Evolutionary conservation across 2,329 filamentous ascomycete species (phyloP).

Genomic region (Stagonosporopsis vannaccii): DNA sequence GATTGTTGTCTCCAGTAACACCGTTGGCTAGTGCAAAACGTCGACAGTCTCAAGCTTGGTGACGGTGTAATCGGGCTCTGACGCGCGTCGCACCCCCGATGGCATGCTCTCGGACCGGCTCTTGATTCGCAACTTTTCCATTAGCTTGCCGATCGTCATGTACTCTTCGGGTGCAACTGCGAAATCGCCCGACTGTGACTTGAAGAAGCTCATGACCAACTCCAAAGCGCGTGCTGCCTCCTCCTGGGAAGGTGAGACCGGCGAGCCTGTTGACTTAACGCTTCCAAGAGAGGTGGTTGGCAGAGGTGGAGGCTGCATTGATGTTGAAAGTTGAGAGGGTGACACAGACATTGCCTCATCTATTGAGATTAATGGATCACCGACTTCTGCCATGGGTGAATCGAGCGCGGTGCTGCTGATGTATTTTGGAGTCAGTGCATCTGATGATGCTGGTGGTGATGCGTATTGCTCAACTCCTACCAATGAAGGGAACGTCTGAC

Average conservation of each 20-base stretch:
- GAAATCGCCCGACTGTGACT: slow-evolving; percentile 71
- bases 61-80: slow-evolving; percentile 43
- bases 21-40: slow-evolving; percentile 33
- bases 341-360: slow-evolving; percentile 52
- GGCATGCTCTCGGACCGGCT: slow-evolving; percentile 52
- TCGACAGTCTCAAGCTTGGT: slow-evolving; percentile 43
- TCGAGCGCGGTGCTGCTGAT: slow-evolving; percentile 57
- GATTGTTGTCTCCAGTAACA: slow-evolving; percentile 14
- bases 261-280: slow-evolving; percentile 49
- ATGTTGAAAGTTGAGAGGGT: slow-evolving; percentile 46
- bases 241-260: slow-evolving; percentile 75
- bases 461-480: slow-evolving; percentile 66
- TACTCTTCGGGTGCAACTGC: slow-evolving; percentile 81
- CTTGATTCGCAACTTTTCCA: slow-evolving; percentile 82
- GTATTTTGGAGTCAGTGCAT: slow-evolving; percentile 64
- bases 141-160: slow-evolving; percentile 78
- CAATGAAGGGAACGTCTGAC: slow-evolving; percentile 83
- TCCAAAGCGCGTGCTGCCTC: slow-evolving; percentile 84
- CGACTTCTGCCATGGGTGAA: slow-evolving; percentile 59
- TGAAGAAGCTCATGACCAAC: slow-evolving; percentile 81
- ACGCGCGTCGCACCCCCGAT: slow-evolving; percentile 45
- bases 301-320: slow-evolving; percentile 58
- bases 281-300: slow-evolving; percentile 47
- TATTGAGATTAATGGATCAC: slow-evolving; percentile 47
- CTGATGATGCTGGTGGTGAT: slow-evolving; percentile 59